A percentile compares a stretch with the other conserved stretches of the same genome.
These are phyloP conservation scores for Venturia aucupariae DNA, from an alignment of 2,329 filamentous ascomycete species.

Conservation along the genomic window DNA sequence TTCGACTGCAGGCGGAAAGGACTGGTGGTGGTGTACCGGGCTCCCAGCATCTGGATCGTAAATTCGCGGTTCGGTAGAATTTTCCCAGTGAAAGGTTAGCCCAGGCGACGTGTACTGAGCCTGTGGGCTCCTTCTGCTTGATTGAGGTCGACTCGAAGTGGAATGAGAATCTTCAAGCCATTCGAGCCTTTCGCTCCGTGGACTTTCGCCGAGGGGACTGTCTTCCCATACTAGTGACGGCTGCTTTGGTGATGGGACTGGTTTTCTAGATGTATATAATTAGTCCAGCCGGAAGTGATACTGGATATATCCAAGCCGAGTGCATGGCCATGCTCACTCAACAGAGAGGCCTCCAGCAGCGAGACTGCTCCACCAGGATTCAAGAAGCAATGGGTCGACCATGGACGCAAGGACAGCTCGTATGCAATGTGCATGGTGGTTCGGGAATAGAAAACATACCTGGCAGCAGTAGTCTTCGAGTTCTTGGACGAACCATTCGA, in stretches of 20 bases:
- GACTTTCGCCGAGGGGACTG: not conserved
- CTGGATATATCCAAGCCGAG: not conserved
- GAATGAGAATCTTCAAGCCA: slow-evolving; percentile 4
- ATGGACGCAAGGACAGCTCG: not conserved
- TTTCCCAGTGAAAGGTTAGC: not conserved
- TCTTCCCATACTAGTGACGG: slow-evolving; percentile 8
- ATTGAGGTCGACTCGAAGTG: not conserved
- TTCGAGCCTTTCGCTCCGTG: slow-evolving; percentile 7
- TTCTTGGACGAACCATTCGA: slow-evolving; percentile 14
- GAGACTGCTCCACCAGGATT: not conserved
- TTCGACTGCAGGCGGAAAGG: not conserved
- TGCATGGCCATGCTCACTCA: not conserved
- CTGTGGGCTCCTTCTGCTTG: not conserved
- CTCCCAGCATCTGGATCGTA: not conserved
- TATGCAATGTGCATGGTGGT: not conserved
- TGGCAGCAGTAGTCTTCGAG: slow-evolving; percentile 17
- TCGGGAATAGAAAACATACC: slow-evolving; percentile 22
- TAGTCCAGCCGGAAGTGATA: not conserved
- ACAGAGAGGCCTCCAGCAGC: not conserved
- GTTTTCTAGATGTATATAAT: not conserved
- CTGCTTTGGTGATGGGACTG: not conserved
- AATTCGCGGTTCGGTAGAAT: not conserved
- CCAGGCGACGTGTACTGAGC: not conserved
- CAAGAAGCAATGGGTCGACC: not conserved
- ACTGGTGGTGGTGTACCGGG: not conserved